Conservation (phyloP, 2,329 filamentous ascomycete genomes). For the Ophiostoma perfectum region DNA sequence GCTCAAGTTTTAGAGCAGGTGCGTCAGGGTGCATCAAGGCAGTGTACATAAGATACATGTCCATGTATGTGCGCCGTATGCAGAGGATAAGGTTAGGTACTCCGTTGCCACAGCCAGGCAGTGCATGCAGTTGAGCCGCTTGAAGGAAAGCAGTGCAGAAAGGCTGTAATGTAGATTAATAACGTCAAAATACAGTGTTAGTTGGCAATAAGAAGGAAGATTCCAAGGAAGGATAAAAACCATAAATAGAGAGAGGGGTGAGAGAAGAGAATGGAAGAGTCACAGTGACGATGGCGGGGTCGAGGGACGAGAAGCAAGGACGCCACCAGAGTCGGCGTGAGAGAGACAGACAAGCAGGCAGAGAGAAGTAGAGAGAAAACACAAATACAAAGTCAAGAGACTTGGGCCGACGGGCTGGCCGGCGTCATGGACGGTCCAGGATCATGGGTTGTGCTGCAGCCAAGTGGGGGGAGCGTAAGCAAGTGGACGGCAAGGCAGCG, state of each 20-base stretch:
- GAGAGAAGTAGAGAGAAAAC: not conserved
- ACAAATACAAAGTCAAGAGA: not conserved
- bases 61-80: not conserved
- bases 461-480: constrained; percentile 25
- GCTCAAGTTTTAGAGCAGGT: constrained; percentile 3
- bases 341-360: not conserved
- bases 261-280: constrained; percentile 5
- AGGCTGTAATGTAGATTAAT: not conserved
- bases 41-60: not conserved
- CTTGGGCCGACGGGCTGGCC: constrained; percentile 13
- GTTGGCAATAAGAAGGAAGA: not conserved
- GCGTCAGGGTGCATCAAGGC: constrained; percentile 14
- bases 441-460: constrained; percentile 18
- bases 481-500: constrained; percentile 11
- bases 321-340: too few species aligned
- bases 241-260: not conserved
- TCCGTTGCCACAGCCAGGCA: constrained; percentile 1
- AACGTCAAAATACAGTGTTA: not conserved
- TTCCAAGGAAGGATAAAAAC: not conserved
- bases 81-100: not conserved
- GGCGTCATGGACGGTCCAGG: constrained; percentile 19
- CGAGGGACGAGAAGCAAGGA: constrained; percentile 2
- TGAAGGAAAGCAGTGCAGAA: not conserved
- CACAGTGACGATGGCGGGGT: constrained; percentile 9
- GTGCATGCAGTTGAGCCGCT: constrained; percentile 12